Base-by-base conservation (phyloP, 352 stramenopile genomes). In the Globisporangium cystogenes region DNA sequence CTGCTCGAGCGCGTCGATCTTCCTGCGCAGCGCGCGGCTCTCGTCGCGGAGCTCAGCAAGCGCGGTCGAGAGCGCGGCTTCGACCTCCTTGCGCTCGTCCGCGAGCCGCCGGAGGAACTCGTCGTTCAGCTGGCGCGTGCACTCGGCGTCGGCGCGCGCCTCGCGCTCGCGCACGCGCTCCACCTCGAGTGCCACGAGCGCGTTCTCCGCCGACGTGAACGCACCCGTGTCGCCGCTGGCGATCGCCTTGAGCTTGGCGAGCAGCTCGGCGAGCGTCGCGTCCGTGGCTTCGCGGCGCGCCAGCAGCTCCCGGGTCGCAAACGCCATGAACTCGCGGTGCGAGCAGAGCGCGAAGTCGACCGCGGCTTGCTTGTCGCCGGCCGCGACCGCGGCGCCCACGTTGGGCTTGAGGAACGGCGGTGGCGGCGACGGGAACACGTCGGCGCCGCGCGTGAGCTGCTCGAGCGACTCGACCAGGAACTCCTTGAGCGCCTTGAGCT, bases 401-500 rank as follows among this genome's bases (percentile, higher is more conserved):
- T 60, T 59, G 16, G 2, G 23, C 12, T 53, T 65, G 18, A 64
- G 24, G n/a, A 73, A 62, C 23, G 52, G 21, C 4, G 64, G 62
- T 1, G 61, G 62, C 11, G 55, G 59, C 7, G 49, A 41, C 0
- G 35, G 36, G 21, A 70, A 67, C 21, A 48, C 60, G 6, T 71
- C 59, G 39, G 69, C 62, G 16, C 35, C 45, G 23, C 43, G 57
- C 14, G 62, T 62, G 37, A 77, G 57, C 51, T 82, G 59, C 27
- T 87, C 74, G 4, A 89, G 63, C 33, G 78, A 85, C 40, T 78
- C 57, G 20, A 82, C 64, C 46, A 90, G 53, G 52, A 67, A 87
- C 35, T 90, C 79, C 53, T 87, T 87, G 39, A 90, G 59, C 20
- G 60, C 60, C 52, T 87, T 87, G 49, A 90, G 74, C 48, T 90